Conservation (phyloP, 148 eudicot genomes). For the Fagopyrum homotropicum region DNA sequence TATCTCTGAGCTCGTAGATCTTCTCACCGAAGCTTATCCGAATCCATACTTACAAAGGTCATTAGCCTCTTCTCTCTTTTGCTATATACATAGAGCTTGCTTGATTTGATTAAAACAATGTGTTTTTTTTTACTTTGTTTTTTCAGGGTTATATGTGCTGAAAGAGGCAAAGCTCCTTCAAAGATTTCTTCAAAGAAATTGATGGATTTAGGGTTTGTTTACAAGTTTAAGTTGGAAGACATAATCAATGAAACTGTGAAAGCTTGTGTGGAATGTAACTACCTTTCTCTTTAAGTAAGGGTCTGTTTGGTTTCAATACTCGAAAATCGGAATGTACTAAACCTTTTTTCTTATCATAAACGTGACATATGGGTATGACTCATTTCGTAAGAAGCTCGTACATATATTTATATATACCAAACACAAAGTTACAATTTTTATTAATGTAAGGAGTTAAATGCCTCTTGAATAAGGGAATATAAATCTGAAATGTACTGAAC, state of each 20-base stretch:
- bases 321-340: too few species aligned
- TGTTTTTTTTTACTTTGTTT: background rate
- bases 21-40: constrained; percentile 33
- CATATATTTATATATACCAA: too few species aligned
- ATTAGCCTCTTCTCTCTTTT: constrained; percentile 4
- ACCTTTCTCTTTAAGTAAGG: constrained; percentile 19
- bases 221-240: constrained; percentile 32
- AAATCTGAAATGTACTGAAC: background rate
- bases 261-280: constrained; percentile 35
- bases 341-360: too few species aligned
- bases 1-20: constrained; percentile 19
- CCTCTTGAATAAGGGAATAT: background rate
- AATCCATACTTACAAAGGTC: constrained; percentile 29
- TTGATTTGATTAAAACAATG: background rate
- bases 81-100: background rate
- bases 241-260: constrained; percentile 33
- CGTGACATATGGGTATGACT: too few species aligned
- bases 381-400: too few species aligned
- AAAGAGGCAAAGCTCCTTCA: constrained; percentile 29
- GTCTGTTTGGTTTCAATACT: too few species aligned
- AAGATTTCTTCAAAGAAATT: constrained; percentile 67
- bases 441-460: background rate
- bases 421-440: background rate
- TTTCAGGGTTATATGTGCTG: constrained; percentile 24
- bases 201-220: constrained; percentile 54